Conservation (phyloP, 139 green algal genomes). For the Pleodorina starrii region DNA sequence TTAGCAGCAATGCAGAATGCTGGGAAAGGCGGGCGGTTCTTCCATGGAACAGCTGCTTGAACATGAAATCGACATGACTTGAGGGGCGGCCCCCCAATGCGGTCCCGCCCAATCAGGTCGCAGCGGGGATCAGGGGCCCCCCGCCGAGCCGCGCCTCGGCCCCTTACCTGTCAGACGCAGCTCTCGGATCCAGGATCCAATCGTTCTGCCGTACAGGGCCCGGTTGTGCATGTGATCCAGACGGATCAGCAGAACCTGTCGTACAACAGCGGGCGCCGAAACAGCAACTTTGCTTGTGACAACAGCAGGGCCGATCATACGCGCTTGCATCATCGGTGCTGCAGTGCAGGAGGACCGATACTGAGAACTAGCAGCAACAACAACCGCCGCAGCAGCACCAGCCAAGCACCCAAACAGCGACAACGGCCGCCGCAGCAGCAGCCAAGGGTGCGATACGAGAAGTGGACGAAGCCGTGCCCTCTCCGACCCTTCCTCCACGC, state of each 20-base stretch:
- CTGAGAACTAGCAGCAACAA: not conserved
- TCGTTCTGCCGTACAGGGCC: constrained; percentile 41
- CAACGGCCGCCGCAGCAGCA: not conserved
- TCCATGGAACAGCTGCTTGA: too few relatives aligned
- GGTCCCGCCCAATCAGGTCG: too few relatives aligned
- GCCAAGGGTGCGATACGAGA: not conserved
- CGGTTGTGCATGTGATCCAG: constrained; percentile 63
- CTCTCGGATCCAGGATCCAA: constrained; percentile 50
- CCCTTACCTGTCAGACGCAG: constrained; percentile 58
- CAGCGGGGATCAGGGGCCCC: too few relatives aligned
- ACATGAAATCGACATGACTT: too few relatives aligned
- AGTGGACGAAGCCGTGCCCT: not conserved
- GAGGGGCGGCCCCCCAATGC: too few relatives aligned
- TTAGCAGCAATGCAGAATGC: too few relatives aligned
- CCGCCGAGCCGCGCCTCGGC: too few relatives aligned
- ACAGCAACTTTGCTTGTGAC: too few relatives aligned
- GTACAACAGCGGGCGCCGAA: not conserved
- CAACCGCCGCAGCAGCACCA: not conserved
- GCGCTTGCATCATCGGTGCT: too few relatives aligned
- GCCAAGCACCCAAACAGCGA: not conserved
- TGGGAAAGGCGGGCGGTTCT: too few relatives aligned
- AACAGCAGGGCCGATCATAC: not conserved
- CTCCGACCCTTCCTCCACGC: not conserved
- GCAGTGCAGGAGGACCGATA: not conserved
- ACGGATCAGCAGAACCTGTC: constrained; percentile 51